These are phyloP conservation scores for Venturia carpophila DNA, from an alignment of 2,329 filamentous ascomycete species.

Conservation along the genomic window DNA sequence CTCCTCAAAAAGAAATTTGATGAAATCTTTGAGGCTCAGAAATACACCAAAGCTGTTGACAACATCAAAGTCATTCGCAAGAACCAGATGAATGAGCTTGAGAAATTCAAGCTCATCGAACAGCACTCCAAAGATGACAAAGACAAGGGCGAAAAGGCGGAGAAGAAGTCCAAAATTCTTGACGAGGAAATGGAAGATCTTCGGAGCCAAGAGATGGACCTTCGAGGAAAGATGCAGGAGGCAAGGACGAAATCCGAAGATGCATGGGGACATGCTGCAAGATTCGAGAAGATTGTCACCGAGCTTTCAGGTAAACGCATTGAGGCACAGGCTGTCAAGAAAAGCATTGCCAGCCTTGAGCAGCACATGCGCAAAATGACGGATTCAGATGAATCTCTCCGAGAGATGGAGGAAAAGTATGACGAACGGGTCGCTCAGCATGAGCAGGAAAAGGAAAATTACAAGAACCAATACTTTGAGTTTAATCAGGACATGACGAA, in stretches of 20 bases:
- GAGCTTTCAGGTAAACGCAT: slow-evolving; percentile 69
- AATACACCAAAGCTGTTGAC: slow-evolving; percentile 95
- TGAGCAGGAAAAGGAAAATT: slow-evolving; percentile 53
- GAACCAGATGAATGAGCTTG: slow-evolving; percentile 68
- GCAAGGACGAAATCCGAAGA: slow-evolving; percentile 48
- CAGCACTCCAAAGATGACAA: slow-evolving; percentile 75
- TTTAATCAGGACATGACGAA: slow-evolving; percentile 48
- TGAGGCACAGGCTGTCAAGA: slow-evolving; percentile 61
- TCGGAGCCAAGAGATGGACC: slow-evolving; percentile 23
- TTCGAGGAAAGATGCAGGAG: slow-evolving; percentile 30
- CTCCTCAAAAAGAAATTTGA: slow-evolving; percentile 90
- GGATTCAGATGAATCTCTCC: slow-evolving; percentile 70
- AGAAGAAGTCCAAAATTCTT: slow-evolving; percentile 58
- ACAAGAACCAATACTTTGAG: slow-evolving; percentile 57
- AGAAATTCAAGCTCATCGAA: slow-evolving; percentile 65
- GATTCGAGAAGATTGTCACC: slow-evolving; percentile 66
- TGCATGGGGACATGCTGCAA: slow-evolving; percentile 64
- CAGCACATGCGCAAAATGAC: slow-evolving; percentile 66
- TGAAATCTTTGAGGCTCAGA: slow-evolving; percentile 93
- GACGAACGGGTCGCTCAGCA: slow-evolving; percentile 64
- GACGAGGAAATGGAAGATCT: slow-evolving; percentile 56
- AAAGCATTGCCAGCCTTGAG: slow-evolving; percentile 62
- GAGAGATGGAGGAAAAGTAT: slow-evolving; percentile 66
- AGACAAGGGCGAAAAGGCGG: slow-evolving; percentile 64
- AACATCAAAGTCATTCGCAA: slow-evolving; percentile 85